Base-by-base conservation (phyloP, 352 stramenopile genomes). In the Phytophthora tubulina region DNA sequence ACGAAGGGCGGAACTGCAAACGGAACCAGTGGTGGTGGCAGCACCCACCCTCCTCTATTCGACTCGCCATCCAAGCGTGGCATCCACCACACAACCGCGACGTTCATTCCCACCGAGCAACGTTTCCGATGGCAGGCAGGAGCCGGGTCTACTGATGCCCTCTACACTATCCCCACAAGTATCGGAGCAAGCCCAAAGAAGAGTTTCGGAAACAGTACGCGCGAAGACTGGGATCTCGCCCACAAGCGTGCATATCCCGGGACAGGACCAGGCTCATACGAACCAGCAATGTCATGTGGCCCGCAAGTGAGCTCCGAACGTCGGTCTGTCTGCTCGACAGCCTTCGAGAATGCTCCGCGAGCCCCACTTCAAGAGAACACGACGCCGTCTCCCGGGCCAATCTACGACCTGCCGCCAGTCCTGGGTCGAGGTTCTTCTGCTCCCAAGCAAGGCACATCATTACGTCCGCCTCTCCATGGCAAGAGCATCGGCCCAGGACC, bases 141-240 rank as follows among this genome's bases (percentile, higher is more conserved):
- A 17, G 76, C 67, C 8, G 81, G 76, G 35, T 51, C 75, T 31
- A 92, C 85, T 1, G 84, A 95, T 67, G 88, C 85, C 13, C 62
- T 95, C 33, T 95, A 95, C 67, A 86, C 72, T n/a, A 60, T 95
- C 6, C 88, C 88, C 0, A 79, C 82, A 3, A 91, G 71, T 31
- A 83, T 93, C 49, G 85, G 85, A 21, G 46, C 81, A 0, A 79
- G 80, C 0, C 30, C 74, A 0, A 89, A 88, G 52, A 95, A 94
- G 62, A 88, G 86, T 64, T 95, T 94, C 31, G 86, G 88, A 42
- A 92, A 85, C 21, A 92, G 82, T 66, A 94, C 88, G 21, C 78
- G 86, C 4, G 88, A 94, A 6, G 86, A 95, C 60, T 94, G 88
- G 88, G 88, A 95, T 52, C n/a, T 76, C 39, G 77, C 67, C 32